A percentile compares a stretch with the other conserved stretches of the same genome.
Conservation (phyloP, 768 basidiomycete species). For the Rhodotorula babjevae region DNA sequence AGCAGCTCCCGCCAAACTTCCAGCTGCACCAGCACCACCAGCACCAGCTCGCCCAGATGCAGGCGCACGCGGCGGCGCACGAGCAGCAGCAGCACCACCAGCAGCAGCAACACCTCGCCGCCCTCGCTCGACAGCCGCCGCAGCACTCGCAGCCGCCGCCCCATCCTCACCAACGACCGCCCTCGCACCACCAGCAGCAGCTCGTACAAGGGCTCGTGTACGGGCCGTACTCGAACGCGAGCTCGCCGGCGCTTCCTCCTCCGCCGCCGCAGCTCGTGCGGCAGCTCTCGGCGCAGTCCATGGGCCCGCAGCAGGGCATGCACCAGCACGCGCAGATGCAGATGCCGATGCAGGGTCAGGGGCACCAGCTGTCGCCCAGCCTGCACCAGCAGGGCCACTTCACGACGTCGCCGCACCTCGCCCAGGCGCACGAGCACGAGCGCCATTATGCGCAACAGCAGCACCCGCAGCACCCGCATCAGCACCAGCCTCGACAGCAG, state of each 20-base stretch:
- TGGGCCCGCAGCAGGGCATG: not conserved
- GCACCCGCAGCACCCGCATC: not conserved
- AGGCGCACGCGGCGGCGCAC: not conserved
- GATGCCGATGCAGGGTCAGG: not conserved
- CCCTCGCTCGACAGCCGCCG: not conserved
- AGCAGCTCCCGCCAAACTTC: slow-evolving; percentile 5
- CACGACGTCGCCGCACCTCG: not conserved
- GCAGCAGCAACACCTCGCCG: not conserved
- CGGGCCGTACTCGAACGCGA: not conserved
- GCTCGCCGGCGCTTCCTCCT: not conserved
- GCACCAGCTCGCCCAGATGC: slow-evolving; percentile 2
- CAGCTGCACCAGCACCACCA: slow-evolving; percentile 12
- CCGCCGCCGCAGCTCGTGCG: not conserved
- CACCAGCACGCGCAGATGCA: not conserved
- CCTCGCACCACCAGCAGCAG: not conserved
- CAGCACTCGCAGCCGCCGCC: not conserved
- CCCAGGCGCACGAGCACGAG: not conserved
- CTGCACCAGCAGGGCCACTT: not conserved
- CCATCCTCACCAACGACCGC: not conserved
- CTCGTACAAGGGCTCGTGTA: not conserved
- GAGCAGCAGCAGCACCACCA: not conserved
- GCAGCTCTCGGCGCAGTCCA: not conserved
- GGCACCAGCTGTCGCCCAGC: not conserved
- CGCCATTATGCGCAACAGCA: not conserved
- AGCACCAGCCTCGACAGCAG: not conserved